Evolutionary conservation across 75 land plant genomes (phyloP).

Genomic region (Pinus albicaulis): DNA sequence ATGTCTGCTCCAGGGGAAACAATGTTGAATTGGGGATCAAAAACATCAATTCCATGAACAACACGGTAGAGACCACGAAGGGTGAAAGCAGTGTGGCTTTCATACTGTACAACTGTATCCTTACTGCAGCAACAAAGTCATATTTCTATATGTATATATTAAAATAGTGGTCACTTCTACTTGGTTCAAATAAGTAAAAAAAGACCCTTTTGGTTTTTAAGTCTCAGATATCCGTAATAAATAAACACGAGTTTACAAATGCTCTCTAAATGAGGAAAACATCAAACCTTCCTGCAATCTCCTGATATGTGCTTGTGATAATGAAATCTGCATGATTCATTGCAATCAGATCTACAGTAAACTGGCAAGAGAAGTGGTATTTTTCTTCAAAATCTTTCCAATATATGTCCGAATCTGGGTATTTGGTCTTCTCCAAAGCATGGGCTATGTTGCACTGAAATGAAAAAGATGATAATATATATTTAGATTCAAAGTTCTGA

Average conservation of each 20-base stretch:
- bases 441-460: constrained; percentile 75
- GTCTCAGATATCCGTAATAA: no score
- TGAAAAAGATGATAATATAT: neutral
- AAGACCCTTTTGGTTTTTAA: no score
- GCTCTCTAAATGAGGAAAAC: no score
- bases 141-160: no score
- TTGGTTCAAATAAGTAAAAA: no score
- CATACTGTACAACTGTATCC: constrained; percentile 67
- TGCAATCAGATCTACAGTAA: constrained; percentile 77
- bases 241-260: no score
- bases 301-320: constrained; percentile 79
- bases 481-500: no score
- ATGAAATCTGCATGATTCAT: constrained; percentile 84
- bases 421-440: constrained; percentile 83
- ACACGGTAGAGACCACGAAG: constrained; percentile 70
- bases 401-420: constrained; percentile 79
- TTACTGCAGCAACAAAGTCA: constrained; percentile 32
- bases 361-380: constrained; percentile 81
- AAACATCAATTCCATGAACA: constrained; percentile 72
- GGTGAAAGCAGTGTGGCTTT: constrained; percentile 68
- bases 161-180: no score
- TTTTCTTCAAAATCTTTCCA: constrained; percentile 70
- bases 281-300: constrained; percentile 74
- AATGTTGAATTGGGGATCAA: constrained; percentile 81
- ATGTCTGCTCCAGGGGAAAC: constrained; percentile 73